These are phyloP conservation scores for Phialocephala sp. DNA, from an alignment of 2,329 filamentous ascomycete species.

Conservation along the genomic window DNA sequence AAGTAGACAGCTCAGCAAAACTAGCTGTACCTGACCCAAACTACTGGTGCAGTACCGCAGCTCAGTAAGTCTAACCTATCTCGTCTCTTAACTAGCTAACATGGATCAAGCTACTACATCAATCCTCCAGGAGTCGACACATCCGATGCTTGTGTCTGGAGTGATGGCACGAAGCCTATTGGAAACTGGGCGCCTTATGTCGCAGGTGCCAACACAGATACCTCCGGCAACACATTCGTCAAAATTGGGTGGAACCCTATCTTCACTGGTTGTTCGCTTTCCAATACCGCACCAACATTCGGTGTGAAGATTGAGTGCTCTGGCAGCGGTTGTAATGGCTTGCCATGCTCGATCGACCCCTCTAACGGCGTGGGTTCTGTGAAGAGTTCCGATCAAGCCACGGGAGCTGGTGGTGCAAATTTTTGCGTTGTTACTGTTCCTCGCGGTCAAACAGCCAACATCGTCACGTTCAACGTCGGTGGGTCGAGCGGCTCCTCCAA, in stretches of 20 bases:
- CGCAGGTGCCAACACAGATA: slow-evolving; percentile 74
- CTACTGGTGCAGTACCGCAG: slow-evolving; percentile 76
- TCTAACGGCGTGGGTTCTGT: slow-evolving; percentile 62
- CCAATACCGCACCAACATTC: slow-evolving; percentile 64
- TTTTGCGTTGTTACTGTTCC: slow-evolving; percentile 82
- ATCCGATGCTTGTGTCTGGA: slow-evolving; percentile 73
- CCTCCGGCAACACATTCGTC: slow-evolving; percentile 69
- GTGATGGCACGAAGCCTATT: slow-evolving; percentile 62
- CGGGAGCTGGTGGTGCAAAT: slow-evolving; percentile 69
- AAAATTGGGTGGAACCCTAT: slow-evolving; percentile 83
- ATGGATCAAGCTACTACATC: slow-evolving; percentile 68
- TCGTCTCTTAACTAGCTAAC: slow-evolving; percentile 32
- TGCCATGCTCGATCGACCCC: slow-evolving; percentile 77
- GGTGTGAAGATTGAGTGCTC: slow-evolving; percentile 75
- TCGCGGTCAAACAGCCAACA: slow-evolving; percentile 67
- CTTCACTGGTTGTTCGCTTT: slow-evolving; percentile 61
- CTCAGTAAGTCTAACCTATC: slow-evolving; percentile 64
- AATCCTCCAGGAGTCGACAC: slow-evolving; percentile 71
- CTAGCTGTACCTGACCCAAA: slow-evolving; percentile 72
- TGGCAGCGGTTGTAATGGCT: slow-evolving; percentile 68
- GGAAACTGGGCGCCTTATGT: slow-evolving; percentile 83
- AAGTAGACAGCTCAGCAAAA: slow-evolving; percentile 59
- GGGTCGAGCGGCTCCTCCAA: slow-evolving; percentile 23
- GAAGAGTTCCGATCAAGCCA: slow-evolving; percentile 56
- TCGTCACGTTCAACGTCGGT: slow-evolving; percentile 64